Conservation (phyloP, 495 filamentous ascomycete genomes). For the Cudoniella acicularis region DNA sequence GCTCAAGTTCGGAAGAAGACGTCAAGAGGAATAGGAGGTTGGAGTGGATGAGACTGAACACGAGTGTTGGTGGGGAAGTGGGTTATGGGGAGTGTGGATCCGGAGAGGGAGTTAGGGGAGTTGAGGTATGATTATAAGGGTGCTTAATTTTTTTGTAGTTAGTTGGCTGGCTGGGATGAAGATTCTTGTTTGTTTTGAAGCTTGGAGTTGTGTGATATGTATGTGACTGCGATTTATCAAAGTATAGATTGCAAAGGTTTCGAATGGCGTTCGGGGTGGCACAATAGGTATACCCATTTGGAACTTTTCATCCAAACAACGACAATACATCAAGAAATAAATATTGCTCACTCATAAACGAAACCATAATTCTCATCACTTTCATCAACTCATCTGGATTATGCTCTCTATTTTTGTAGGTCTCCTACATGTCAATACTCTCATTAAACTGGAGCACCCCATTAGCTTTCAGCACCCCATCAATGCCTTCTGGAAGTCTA, state of each 20-base stretch:
- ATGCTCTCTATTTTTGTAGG: no score
- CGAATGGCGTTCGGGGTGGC: no score
- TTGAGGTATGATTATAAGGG: conserved; percentile 59
- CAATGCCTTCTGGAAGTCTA: conserved; percentile 61
- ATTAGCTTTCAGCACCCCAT: conserved; percentile 79
- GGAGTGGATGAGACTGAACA: conserved; percentile 83
- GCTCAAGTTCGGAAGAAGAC: conserved; percentile 77
- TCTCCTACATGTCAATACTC: conserved; percentile 89
- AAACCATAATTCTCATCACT: no score
- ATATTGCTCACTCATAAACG: no score
- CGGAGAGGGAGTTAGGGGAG: conserved; percentile 47
- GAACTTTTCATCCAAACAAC: no score
- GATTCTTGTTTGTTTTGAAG: neutral
- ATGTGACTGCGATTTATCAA: no score
- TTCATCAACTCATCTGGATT: no score
- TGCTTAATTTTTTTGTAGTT: conserved; percentile 34
- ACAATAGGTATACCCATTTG: no score
- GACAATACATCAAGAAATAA: no score
- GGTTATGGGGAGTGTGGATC: conserved; percentile 51
- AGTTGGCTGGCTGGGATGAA: no score
- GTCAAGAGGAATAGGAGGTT: conserved; percentile 86
- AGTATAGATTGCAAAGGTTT: no score
- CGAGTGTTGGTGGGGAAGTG: conserved; percentile 74
- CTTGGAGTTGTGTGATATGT: no score
- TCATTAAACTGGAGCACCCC: conserved; percentile 91